Conservation (phyloP, 2,329 filamentous ascomycete species). For the Fusarium pseudoanthophilum region DNA sequence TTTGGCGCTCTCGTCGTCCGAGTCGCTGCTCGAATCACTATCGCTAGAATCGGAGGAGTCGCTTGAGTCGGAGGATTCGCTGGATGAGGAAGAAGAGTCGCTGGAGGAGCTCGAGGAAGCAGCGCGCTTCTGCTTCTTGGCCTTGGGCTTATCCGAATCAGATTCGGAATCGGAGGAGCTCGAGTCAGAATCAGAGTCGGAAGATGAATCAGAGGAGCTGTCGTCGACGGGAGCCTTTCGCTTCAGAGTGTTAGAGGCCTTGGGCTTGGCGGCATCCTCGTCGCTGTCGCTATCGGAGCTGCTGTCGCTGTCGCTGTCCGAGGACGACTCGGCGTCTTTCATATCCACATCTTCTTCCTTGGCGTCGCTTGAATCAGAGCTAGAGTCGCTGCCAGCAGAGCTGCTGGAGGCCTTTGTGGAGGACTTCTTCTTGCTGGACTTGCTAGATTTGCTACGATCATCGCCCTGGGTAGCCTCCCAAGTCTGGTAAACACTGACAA, state of each 20-base stretch:
- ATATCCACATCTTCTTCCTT: conserved; percentile 58
- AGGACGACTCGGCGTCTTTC: conserved; percentile 56
- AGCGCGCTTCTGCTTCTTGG: conserved; percentile 62
- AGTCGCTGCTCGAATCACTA: conserved; percentile 44
- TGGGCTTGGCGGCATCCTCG: conserved; percentile 36
- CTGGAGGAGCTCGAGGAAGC: conserved; percentile 32
- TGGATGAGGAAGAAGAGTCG: conserved; percentile 31
- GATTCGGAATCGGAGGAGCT: conserved; percentile 39
- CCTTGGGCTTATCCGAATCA: conserved; percentile 56
- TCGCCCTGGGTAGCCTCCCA: conserved; percentile 56
- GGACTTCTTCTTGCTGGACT: conserved; percentile 37
- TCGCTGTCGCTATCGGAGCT: conserved; percentile 37
- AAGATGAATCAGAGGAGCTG: conserved; percentile 50
- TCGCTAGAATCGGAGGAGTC: conserved; percentile 44
- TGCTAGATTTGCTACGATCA: conserved; percentile 33
- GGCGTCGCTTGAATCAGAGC: conserved; percentile 42
- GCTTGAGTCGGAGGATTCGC: conserved; percentile 39
- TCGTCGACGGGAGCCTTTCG: conserved; percentile 53
- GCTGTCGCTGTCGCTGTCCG: conserved; percentile 49
- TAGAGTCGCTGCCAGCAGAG: conserved; percentile 44
- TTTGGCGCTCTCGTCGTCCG: conserved; percentile 49
- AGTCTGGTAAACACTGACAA: conserved; percentile 61
- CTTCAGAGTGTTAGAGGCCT: conserved; percentile 50
- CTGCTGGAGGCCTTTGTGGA: conserved; percentile 27
- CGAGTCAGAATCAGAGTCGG: conserved; percentile 49